These are phyloP conservation scores for Teratosphaeria epicoccoides DNA, from an alignment of 2,329 filamentous ascomycete species.

Conservation along the genomic window DNA sequence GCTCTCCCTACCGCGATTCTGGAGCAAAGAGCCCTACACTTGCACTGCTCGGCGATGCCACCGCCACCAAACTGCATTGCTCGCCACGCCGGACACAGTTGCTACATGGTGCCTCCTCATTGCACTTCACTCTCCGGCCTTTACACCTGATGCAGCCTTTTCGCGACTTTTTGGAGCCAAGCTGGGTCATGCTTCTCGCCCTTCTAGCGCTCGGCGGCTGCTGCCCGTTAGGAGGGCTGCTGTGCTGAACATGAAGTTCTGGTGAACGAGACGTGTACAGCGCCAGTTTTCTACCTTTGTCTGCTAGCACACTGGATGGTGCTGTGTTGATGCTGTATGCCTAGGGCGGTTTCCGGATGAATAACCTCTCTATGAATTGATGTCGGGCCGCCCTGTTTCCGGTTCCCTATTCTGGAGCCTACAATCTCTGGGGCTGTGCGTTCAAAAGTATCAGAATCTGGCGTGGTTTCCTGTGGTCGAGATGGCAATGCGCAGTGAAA, in stretches of 20 bases:
- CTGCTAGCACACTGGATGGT: too few relatives aligned
- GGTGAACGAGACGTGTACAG: background rate
- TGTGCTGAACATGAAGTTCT: background rate
- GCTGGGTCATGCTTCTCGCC: constrained; percentile 3
- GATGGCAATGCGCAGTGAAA: too few relatives aligned
- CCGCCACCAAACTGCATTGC: constrained; percentile 8
- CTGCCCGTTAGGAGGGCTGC: background rate
- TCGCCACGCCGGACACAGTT: constrained; percentile 16
- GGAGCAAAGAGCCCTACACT: background rate
- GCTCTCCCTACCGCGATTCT: background rate
- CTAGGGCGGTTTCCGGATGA: background rate
- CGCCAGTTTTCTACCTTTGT: background rate
- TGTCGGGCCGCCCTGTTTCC: background rate
- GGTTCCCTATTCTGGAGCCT: background rate
- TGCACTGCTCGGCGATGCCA: background rate
- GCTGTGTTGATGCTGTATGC: background rate
- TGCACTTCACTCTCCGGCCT: constrained; percentile 20
- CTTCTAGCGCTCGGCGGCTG: background rate
- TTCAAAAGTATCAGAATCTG: background rate
- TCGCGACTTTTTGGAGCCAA: constrained; percentile 3
- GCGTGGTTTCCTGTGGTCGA: background rate
- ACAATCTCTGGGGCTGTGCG: background rate
- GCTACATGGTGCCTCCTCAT: constrained; percentile 16
- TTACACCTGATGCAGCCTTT: constrained; percentile 21
- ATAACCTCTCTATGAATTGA: background rate